Base-by-base conservation (phyloP, 2,329 filamentous ascomycete genomes). In the Fusarium keratoplasticum region DNA sequence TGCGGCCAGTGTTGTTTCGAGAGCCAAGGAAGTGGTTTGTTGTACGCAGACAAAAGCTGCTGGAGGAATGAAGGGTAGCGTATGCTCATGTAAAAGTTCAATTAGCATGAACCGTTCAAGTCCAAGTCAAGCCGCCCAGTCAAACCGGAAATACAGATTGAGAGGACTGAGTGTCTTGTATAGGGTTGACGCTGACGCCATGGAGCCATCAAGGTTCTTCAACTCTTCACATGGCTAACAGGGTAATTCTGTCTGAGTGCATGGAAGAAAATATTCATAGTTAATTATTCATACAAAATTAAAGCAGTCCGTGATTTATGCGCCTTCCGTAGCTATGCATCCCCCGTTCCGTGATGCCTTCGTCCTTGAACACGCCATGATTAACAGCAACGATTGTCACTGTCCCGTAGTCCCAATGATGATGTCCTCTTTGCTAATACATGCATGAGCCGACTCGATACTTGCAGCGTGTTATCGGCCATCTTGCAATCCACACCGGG, bases 21-120 rank as follows among this genome's bases (percentile, higher is more conserved):
- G 3, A 4, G 36, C 40, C 62, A 2, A 75, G 6, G 0, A 5
- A 9, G 1, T 13, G 71, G 73, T 38, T 70, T 38, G 71, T 74
- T 9, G 73, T 74, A 0, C 73, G 69, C 14, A 67, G 66, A 1
- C 65, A 76, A 27, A 76, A 69, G 22, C 27, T 18, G 10, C 65
- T 59, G 0, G 36, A 54, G 7, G 22, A 38, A 27, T 60, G 6
- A 31, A 31, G 29, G 8, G 9, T 10, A 31, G 29, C 29, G 29
- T 10, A 9, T 31, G 29, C 8, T 31, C 8, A 31, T 31, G 9
- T 10, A 10, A 9, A 31, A 31, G 9, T 31, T 31, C 8, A 10
- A 10, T 31, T 31, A 10, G 29, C 9, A 31, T n/a, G 47, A 14
- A 8, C 3, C 7, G 11, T 9, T 7, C 47, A 20, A 9, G 27